Evolutionary conservation across 371 early-diverging fungal genomes (phyloP), one percentile per base, ranked within the genome.

Genomic region (Lichtheimia ramosa): DNA sequence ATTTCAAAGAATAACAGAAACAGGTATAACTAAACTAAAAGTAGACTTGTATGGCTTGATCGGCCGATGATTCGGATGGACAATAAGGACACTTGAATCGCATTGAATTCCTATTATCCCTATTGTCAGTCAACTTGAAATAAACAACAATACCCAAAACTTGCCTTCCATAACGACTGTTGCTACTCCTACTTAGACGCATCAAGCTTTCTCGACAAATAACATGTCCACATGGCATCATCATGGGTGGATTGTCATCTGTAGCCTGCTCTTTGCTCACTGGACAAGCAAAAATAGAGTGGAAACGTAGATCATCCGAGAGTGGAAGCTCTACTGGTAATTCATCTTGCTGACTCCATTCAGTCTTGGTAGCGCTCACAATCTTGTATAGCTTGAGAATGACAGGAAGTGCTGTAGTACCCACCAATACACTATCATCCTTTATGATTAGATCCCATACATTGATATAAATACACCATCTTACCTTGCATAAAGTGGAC

Each of bases 61-160:
- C 73, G 5, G 84, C 81, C 25, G 84, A 85, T n/a, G 91, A 87
- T 74, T 94, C 91, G 14, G 76, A 69, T 7, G 98, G 99, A 64
- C 99, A 98, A 70, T 98, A 98, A 10, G 98, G 97, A 71, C 99
- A 98, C 71, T 98, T 98, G 79, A 96, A 92, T 34, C 85, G 75
- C 16, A 76, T 59, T 27, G 79, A 79, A 51, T 74, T 54, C 61
- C 78, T 79, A 51, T n/a, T 21, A 18, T 16, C 21, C 10, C 10
- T 2, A 18, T 16, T 46, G 12, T 16, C 5, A 46, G 12, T 21
- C 43, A 18, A 43, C 43, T 15, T 10, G 13, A 0, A 18, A 43
- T 43, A 18, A 43, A 43, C 18, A 43, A 43, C 5, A 3, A 1
- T 3, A 1, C 10, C 43, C 0, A 4, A n/a, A 46, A 51, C 53